A percentile compares a stretch with the other conserved stretches of the same genome.
Conservation (phyloP, 495 filamentous ascomycete genomes). For the Aspergillus egyptiacus region DNA sequence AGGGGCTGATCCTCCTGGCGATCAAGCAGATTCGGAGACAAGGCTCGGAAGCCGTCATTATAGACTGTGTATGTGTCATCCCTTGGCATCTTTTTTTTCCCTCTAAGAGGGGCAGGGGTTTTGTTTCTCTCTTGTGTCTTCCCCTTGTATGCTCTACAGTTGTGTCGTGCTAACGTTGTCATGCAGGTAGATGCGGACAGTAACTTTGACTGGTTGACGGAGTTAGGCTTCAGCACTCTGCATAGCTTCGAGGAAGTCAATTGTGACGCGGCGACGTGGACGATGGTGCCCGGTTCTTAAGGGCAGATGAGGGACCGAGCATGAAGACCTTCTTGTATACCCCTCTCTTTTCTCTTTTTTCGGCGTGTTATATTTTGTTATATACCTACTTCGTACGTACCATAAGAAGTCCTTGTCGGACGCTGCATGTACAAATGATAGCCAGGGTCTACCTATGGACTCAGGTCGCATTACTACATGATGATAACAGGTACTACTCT, state of each 20-base stretch:
- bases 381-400: constrained; percentile 1
- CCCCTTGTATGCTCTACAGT: no score
- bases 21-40: constrained; percentile 77
- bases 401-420: background rate
- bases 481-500: background rate
- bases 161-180: constrained; percentile 17
- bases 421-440: background rate
- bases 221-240: constrained; percentile 70
- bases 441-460: no score
- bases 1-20: constrained; percentile 75
- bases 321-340: constrained; percentile 8
- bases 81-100: background rate
- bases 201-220: constrained; percentile 60
- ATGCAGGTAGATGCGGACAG: constrained; percentile 63
- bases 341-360: constrained; percentile 4
- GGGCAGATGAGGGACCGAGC: no score
- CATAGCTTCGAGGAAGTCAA: constrained; percentile 76
- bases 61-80: constrained; percentile 63
- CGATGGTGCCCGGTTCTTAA: constrained; percentile 44
- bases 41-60: constrained; percentile 59
- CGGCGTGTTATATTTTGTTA: constrained; percentile 5
- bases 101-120: no score
- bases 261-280: constrained; percentile 66
- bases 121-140: background rate
- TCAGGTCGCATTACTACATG: background rate